Conservation (phyloP, 345 rosid species). For the Hirschfeldia incana region DNA sequence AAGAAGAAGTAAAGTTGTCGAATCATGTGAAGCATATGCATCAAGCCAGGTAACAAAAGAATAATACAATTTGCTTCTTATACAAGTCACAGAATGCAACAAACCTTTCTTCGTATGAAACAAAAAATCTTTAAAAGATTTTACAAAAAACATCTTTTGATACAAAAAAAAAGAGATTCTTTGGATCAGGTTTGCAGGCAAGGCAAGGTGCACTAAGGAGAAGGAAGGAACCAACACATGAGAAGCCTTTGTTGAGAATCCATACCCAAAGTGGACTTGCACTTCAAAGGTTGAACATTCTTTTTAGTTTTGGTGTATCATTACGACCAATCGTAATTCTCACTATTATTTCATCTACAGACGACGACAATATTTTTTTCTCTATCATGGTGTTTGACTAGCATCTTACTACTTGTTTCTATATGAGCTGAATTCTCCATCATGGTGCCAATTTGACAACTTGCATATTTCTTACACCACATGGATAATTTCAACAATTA, state of each 20-base stretch:
- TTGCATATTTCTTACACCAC: neutral
- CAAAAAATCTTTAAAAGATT: no score
- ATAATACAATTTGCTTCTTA: neutral
- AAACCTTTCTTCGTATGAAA: neutral
- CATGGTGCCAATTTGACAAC: neutral
- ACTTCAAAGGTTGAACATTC: neutral
- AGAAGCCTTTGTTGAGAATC: no score
- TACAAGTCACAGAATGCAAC: neutral
- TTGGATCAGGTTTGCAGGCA: neutral
- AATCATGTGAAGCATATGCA: constrained; percentile 65
- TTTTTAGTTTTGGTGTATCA: no score
- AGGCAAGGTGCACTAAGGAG: constrained; percentile 49
- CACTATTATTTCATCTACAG: neutral
- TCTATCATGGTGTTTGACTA: neutral
- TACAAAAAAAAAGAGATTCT: neutral
- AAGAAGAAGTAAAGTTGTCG: constrained; percentile 51
- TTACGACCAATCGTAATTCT: no score
- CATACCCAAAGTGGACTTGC: no score
- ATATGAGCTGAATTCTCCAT: neutral
- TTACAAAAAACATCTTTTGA: neutral
- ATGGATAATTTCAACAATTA: neutral
- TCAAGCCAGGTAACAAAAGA: constrained; percentile 47
- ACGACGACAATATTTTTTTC: neutral
- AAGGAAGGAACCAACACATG: constrained; percentile 51
- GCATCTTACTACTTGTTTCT: neutral